phyloP scores from a whole-genome alignment of 495 filamentous ascomycete genomes.

The Evernia prunastri region DNA sequence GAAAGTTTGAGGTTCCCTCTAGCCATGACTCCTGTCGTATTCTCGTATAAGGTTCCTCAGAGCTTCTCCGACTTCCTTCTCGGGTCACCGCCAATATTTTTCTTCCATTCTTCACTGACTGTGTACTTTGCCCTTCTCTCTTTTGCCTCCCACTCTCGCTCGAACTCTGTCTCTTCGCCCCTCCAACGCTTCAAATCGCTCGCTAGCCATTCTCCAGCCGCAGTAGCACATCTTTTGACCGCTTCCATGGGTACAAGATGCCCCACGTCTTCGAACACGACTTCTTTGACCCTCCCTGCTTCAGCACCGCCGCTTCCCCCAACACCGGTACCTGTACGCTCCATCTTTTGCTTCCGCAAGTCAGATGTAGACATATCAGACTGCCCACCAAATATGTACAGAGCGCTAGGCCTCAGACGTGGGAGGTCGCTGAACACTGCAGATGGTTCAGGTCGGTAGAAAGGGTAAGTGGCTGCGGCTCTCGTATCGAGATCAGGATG shows the following conservation, averaged over 20 bases:
- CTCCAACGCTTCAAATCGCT: conserved; percentile 58
- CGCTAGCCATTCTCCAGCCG: conserved; percentile 56
- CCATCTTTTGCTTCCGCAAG: conserved; percentile 41
- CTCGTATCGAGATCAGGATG: conserved; percentile 44
- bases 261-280: conserved; percentile 59
- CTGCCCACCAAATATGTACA: conserved; percentile 72
- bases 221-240: conserved; percentile 56
- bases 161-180: conserved; percentile 54
- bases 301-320: conserved; percentile 46
- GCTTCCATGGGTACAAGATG: conserved; percentile 84
- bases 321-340: conserved; percentile 40
- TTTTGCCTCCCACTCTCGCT: conserved; percentile 45
- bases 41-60: conserved; percentile 21
- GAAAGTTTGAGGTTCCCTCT: background rate
- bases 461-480: conserved; percentile 44
- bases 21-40: background rate
- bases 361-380: conserved; percentile 55
- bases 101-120: conserved; percentile 51
- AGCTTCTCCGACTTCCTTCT: conserved; percentile 23
- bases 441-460: conserved; percentile 70
- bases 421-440: conserved; percentile 58
- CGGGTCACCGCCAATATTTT: conserved; percentile 41
- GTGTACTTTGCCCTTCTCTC: conserved; percentile 50
- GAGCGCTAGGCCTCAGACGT: conserved; percentile 64
- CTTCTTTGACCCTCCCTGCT: conserved; percentile 63